Evolutionary conservation across 192 early-diverging fungal genomes (phyloP), one percentile per base, ranked within the genome.

Genomic region (Entomortierella beljakovae): DNA sequence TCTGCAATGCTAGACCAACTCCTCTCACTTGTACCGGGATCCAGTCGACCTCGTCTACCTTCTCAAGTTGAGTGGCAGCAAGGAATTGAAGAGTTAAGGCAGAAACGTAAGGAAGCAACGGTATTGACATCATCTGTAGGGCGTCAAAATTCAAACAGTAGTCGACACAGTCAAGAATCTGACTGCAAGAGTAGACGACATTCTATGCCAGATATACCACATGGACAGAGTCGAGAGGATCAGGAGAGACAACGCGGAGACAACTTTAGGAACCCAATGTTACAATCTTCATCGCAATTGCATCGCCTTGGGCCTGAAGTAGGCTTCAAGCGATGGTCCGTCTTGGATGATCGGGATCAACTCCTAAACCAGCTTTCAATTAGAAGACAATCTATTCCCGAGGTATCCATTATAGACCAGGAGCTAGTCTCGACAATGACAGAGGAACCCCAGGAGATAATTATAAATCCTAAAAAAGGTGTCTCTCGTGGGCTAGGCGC

Each of bases 201-300:
- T 42, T 79, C 75, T 3, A 79, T 79, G 75, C 75, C 75, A 18
- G 67, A 69, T 52, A 65, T 70, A 57, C 75, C 75, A 0, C 66
- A 46, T 51, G 75, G 62, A 29, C 75, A 79, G 43, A 70, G 52
- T 35, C 51, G 43, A 46, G 75, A 70, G 46, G 75, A 70, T 42
- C 75, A 55, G 7, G 66, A 70, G 4, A 52, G 67, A 34, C 75
- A 63, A 23, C 52, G 67, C 6, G 75, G 75, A 29, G 75, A 79
- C 38, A 31, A 57, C 8, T 79, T 79, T 33, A 34, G 42, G 40
- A 70, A 70, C 26, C 67, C 75, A 5, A 70, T 79, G 75, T 40
- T 79, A 38, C 1, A 51, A 11, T 50, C 70, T 18, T 25, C 33
- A 9, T 33, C 38, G 25, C 8, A 28, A 6, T 6, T n/a, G 0